These are phyloP conservation scores for Mycena haematopus DNA, from an alignment of 768 basidiomycete genomes.

Conservation along the genomic window DNA sequence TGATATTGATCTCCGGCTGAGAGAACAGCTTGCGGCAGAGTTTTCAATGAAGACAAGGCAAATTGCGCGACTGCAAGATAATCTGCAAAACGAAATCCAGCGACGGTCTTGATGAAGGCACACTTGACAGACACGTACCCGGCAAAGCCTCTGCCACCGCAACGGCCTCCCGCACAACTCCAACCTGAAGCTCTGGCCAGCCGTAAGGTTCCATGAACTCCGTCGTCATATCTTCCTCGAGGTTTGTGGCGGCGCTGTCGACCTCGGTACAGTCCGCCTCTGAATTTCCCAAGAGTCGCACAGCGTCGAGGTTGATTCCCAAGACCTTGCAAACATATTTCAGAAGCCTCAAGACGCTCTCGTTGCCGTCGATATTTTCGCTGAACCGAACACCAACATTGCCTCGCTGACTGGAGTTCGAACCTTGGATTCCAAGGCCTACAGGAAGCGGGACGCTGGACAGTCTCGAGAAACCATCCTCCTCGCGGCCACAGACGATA, in stretches of 20 bases:
- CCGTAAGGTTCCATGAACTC: constrained; percentile 68
- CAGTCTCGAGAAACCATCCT: constrained; percentile 59
- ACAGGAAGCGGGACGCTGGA: constrained; percentile 47
- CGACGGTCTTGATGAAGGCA: neutral
- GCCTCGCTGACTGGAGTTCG: constrained; percentile 50
- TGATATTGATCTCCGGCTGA: constrained; percentile 81
- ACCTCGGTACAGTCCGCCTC: constrained; percentile 23
- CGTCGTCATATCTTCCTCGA: constrained; percentile 50
- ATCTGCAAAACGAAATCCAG: constrained; percentile 53
- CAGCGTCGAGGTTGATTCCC: constrained; percentile 81
- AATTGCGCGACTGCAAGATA: constrained; percentile 86
- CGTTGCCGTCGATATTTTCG: constrained; percentile 82
- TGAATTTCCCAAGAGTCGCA: constrained; percentile 51
- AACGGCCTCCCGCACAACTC: constrained; percentile 91
- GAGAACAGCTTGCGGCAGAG: constrained; percentile 66
- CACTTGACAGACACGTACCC: constrained; percentile 53
- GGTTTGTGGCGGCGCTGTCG: constrained; percentile 26
- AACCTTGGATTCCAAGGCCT: constrained; percentile 57
- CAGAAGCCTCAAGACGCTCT: constrained; percentile 77
- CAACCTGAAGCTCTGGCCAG: constrained; percentile 95
- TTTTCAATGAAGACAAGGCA: constrained; percentile 85
- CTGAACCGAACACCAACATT: constrained; percentile 73
- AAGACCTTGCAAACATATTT: constrained; percentile 78
- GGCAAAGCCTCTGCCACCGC: constrained; percentile 91
- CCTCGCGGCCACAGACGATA: constrained; percentile 84